phyloP scores from a whole-genome alignment of 495 filamentous ascomycete species.

The Talaromyces ruber region DNA sequence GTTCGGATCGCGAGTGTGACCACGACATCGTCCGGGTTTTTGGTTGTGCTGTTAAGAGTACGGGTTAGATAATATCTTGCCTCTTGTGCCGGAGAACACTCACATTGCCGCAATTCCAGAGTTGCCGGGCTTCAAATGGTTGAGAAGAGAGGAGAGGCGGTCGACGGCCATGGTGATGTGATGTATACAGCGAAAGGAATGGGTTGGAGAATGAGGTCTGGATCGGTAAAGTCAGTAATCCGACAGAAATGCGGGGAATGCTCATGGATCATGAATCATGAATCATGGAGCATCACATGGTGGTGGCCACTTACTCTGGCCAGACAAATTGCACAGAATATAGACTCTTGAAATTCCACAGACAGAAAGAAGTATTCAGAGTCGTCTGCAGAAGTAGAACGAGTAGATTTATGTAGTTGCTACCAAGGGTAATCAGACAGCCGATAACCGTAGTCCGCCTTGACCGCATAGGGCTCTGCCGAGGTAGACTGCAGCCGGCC shows the following conservation, averaged over 20 bases:
- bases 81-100: constrained; percentile 19
- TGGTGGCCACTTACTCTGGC: neutral
- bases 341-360: neutral
- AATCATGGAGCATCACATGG: neutral
- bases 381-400: neutral
- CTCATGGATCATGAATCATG: neutral
- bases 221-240: neutral
- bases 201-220: neutral
- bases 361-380: neutral
- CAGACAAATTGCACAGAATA: neutral
- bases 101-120: constrained; percentile 70
- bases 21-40: constrained; percentile 94
- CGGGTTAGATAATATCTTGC: constrained; percentile 8
- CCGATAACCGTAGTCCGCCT: neutral
- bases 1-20: constrained; percentile 79
- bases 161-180: constrained; percentile 62
- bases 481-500: neutral
- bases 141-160: constrained; percentile 77
- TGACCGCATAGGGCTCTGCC: neutral
- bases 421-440: no score
- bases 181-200: neutral
- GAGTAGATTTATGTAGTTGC: neutral
- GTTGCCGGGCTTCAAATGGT: constrained; percentile 67
- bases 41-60: constrained; percentile 56
- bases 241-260: neutral